Base-by-base conservation (phyloP, 345 rosid species). In the Sonneratia alba region DNA sequence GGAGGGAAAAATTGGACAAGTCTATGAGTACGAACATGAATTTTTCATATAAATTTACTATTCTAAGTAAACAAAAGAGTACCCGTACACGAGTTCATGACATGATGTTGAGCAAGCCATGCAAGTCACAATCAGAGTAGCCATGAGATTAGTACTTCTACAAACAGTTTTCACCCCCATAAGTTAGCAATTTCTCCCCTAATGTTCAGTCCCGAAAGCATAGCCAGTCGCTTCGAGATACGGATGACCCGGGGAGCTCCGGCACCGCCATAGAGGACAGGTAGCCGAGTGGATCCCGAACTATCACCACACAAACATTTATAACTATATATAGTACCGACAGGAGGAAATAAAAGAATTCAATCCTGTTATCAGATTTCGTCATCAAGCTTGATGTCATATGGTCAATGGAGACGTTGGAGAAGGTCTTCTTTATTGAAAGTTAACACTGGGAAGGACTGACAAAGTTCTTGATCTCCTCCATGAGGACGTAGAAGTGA, bases 401-500 rank as follows among this genome's bases (percentile, higher is more conserved):
- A 22, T 57, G 63, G 63, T 57, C 22, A 57, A 57, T 57, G 63
- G 63, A 1, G 6, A 42, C 7, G 22, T 7, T 57, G 13, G 51
- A 47, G 9, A 13, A 13, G 15, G 12, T 57, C 63, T n/a, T 57
- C 63, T n/a, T 24, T 24, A n/a, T 57, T 24, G 14, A 57, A 32
- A 21, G 63, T 57, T 57, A 57, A 57, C 3, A 24, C 10, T 24
- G 63, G 34, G 63, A 61, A 68, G 86, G 70, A 76, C 81, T 81
- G 32, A 94, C 86, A 67, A 94, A 94, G 85, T 72, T 81, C 47
- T 79, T 88, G 36, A 94, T 86, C 84, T 93, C 97, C 65, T 87
- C 91, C 94, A 93, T 88, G 42, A 93, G 90, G 81, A 79, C 69
- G 70, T 88, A 86, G 84, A 88, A 93, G 75, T 91, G 91, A 64